Percentiles rank a stretch among this genome's conserved stretches.
These are phyloP conservation scores for Camellia sinensis DNA, from an alignment of 148 eudicot species.

Conservation along the genomic window DNA sequence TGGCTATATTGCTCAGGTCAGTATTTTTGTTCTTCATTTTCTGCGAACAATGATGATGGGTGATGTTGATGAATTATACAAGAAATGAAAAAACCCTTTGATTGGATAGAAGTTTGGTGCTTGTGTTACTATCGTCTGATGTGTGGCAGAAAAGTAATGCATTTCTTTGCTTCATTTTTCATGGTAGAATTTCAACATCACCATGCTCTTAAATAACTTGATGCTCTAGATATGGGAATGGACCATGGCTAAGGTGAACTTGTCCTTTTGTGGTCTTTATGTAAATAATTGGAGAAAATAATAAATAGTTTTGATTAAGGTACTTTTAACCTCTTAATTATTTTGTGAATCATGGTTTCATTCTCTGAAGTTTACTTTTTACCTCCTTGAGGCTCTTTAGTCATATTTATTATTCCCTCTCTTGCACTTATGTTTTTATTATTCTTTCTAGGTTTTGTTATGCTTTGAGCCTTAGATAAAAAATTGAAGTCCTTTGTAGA, in stretches of 20 bases:
- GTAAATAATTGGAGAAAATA: too few relatives aligned
- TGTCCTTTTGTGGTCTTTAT: neutral
- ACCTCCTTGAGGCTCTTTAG: too few relatives aligned
- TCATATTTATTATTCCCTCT: neutral
- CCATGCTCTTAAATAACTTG: neutral
- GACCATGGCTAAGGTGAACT: neutral
- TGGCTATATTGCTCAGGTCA: constrained; percentile 86
- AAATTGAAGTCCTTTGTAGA: neutral
- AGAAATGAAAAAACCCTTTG: neutral
- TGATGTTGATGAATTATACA: neutral
- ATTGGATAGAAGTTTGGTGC: neutral
- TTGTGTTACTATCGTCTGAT: neutral
- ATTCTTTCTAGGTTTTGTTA: neutral
- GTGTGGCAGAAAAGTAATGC: neutral
- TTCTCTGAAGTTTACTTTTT: neutral
- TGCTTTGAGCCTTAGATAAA: neutral
- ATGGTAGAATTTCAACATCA: neutral
- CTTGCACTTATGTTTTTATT: neutral
- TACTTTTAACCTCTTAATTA: neutral
- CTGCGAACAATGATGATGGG: constrained; percentile 2
- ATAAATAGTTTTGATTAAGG: neutral
- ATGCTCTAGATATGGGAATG: neutral
- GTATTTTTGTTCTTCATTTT: constrained; percentile 18
- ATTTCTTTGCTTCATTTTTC: constrained; percentile 7
- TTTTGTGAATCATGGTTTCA: neutral